phyloP scores from a whole-genome alignment of 495 filamentous ascomycete genomes.

The Penicillium silybi region DNA sequence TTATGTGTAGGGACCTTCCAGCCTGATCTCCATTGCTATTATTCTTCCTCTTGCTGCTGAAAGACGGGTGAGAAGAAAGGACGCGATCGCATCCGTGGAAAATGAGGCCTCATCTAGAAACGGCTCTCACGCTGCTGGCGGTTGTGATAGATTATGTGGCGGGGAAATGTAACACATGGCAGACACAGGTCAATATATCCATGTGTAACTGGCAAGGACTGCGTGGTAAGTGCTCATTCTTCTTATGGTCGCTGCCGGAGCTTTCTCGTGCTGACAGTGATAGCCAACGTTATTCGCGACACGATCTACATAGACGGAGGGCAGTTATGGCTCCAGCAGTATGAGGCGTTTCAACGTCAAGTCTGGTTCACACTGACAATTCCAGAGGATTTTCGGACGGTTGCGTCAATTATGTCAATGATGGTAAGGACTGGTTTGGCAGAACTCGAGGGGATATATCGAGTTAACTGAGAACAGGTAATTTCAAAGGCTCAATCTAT shows the following conservation, averaged over 20 bases:
- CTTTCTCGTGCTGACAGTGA: neutral
- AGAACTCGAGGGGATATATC: neutral
- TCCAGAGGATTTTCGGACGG: slow-evolving; percentile 23
- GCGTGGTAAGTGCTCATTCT: slow-evolving; percentile 34
- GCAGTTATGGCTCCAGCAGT: slow-evolving; percentile 43
- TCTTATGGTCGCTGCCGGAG: neutral
- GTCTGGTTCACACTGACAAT: neutral
- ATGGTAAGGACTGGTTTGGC: slow-evolving; percentile 9
- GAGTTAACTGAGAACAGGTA: slow-evolving; percentile 29
- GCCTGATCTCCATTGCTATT: no score
- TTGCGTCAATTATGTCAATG: slow-evolving; percentile 5
- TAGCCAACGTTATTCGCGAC: slow-evolving; percentile 60
- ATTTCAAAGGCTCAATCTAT: slow-evolving; percentile 45
- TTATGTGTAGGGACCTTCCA: no score
- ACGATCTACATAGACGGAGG: slow-evolving; percentile 70
- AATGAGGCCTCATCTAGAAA: neutral
- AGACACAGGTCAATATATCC: slow-evolving; percentile 43
- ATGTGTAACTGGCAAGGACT: slow-evolving; percentile 55
- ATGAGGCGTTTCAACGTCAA: neutral
- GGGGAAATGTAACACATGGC: slow-evolving; percentile 14
- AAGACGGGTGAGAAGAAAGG: no score
- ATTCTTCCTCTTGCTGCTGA: no score
- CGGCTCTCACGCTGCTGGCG: slow-evolving; percentile 10
- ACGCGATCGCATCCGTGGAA: neutral
- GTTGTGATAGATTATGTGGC: slow-evolving; percentile 10